Evolutionary conservation across 441 rosid species (phyloP), one percentile per base, ranked within the genome.

Genomic region (Adansonia madagascariensis): DNA sequence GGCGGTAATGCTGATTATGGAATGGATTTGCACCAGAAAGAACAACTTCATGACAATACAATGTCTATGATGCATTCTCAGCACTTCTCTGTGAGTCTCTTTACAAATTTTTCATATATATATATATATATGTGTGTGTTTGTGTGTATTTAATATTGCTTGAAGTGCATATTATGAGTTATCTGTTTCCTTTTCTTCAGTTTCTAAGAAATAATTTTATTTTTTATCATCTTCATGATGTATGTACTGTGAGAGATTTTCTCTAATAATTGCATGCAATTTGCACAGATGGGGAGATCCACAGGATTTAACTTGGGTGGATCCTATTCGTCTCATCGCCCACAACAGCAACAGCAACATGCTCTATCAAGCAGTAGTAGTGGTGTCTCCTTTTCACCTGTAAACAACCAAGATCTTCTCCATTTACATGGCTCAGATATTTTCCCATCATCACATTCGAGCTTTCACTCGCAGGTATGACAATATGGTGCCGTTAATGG

Each of bases 31-130:
- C 98, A 97, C 82, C 98, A 91, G 85, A 94, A 93, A 82, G 99
- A 97, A 71, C 98, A 93, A 86, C 88, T 89, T 82, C 98, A 93
- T 82, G 98, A 97, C 62, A 93, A 88, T 83, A 71, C 97, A 20
- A 79, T 91, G 84, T 85, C 95, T 50, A 87, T 93, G 95, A 94
- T 93, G 94, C 99, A 91, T 82, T 89, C 99, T 79, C 99, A 96
- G 86, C 94, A 92, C 81, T 95, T 91, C 83, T 86, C 97, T 74
- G 99, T 97, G 85, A 88, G 99, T 82, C 43, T 15, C 15, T 70
- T 43, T 73, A 17, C 41, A 22, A 74, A 56, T 22, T 70, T 76
- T 20, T n/a, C n/a, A n/a, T n/a, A n/a, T n/a, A n/a, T n/a, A n/a
- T n/a, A n/a, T n/a, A n/a, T n/a, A n/a, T n/a, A n/a, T n/a, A n/a